Evolutionary conservation across 129 eudicot genomes (phyloP).

Genomic region (Lactuca sativa): DNA sequence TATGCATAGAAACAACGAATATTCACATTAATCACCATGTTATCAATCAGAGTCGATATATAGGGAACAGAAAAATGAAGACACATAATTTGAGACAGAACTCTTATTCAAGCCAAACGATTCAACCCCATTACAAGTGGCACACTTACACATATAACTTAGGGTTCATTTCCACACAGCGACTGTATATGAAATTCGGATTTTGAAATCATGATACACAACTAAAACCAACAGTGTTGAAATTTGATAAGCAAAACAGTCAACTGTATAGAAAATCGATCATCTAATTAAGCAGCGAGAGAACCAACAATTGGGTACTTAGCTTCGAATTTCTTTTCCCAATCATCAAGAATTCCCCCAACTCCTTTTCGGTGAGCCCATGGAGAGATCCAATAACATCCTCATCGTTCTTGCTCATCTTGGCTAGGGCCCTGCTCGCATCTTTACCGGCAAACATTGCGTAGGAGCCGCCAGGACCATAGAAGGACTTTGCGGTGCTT

Average conservation of each 20-base stretch:
- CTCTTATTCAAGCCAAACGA: constrained; percentile 6
- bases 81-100: not conserved
- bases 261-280: not conserved
- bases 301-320: constrained; percentile 83
- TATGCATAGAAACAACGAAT: too few species aligned
- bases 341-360: constrained; percentile 63
- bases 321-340: constrained; percentile 87
- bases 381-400: constrained; percentile 66
- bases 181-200: not conserved
- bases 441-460: constrained; percentile 91
- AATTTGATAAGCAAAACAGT: not conserved
- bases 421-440: constrained; percentile 90
- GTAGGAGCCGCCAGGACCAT: constrained; percentile 94
- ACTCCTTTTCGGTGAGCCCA: constrained; percentile 80
- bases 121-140: constrained; percentile 6
- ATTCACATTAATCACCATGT: not conserved
- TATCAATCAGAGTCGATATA: not conserved
- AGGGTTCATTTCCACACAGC: constrained; percentile 8
- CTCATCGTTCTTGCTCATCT: constrained; percentile 88
- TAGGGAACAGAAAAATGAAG: not conserved
- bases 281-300: constrained; percentile 31
- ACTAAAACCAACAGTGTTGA: not conserved
- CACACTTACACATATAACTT: not conserved
- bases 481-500: constrained; percentile 62
- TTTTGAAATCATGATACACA: constrained; percentile 3